Evolutionary conservation across 345 rosid genomes (phyloP).

Genomic region (Physaria fendleri): DNA sequence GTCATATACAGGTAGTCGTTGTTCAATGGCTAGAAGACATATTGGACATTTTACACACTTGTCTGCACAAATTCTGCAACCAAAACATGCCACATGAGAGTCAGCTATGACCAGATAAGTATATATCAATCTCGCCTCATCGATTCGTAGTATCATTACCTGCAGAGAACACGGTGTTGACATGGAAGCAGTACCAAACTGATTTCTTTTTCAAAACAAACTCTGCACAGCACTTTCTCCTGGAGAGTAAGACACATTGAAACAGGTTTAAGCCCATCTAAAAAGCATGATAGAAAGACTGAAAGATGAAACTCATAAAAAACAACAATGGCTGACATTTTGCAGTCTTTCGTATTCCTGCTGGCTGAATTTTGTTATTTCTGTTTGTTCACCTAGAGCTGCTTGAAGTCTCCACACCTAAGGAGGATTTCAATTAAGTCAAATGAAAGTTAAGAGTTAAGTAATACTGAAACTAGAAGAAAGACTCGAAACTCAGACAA

Average conservation of each 20-base stretch:
- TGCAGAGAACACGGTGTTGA: constrained; percentile 88
- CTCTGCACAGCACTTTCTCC: constrained; percentile 96
- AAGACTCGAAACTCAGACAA: not conserved
- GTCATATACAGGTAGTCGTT: constrained; percentile 83
- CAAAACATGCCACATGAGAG: constrained; percentile 3
- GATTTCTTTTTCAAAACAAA: constrained; percentile 90
- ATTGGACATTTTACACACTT: constrained; percentile 91
- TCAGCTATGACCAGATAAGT: not conserved
- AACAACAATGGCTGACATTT: constrained; percentile 41
- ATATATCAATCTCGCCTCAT: not conserved
- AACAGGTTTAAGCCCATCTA: not conserved
- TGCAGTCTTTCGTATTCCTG: constrained; percentile 94
- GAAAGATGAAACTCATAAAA: not conserved
- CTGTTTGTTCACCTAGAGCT: constrained; percentile 94
- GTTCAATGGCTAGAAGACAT: constrained; percentile 63
- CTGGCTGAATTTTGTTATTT: constrained; percentile 84
- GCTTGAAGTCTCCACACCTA: constrained; percentile 99
- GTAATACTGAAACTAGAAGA: constrained; percentile 6
- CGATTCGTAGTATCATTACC: constrained; percentile 42
- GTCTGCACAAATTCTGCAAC: constrained; percentile 69
- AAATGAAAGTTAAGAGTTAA: not conserved
- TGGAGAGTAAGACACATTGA: constrained; percentile 25
- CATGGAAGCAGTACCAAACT: constrained; percentile 90
- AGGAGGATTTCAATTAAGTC: not conserved
- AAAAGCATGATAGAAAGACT: not conserved